Base-by-base conservation (phyloP, 345 rosid species). In the Leavenworthia alabamica region DNA sequence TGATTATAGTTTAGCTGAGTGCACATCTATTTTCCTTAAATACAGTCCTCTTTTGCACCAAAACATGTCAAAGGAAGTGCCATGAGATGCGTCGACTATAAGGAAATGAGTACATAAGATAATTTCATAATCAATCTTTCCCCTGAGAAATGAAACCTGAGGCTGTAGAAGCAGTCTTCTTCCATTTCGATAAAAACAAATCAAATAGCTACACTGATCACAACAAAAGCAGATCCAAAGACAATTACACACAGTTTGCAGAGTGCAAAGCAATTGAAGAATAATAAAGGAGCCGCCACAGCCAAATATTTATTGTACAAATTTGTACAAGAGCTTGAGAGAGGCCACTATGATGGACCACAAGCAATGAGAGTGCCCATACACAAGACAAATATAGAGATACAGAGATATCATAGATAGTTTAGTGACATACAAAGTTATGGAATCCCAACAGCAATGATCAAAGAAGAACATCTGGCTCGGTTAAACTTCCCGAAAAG, bases 401-500 rank as follows among this genome's bases (percentile, higher is more conserved):
- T 11, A 49, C 32, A 51, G n/a, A 39, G 15, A 50, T 67, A 64
- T 59, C 32, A 37, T 12, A 39, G 26, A 36, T 47, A 22, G 43
- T 35, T 56, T 26, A 43, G 55, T 11, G n/a, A n/a, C n/a, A n/a
- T n/a, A n/a, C 47, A 43, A 32, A 51, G 46, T 46, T 19, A 36
- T 19, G 2, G 14, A 5, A 42, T 37, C 53, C 49, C 56, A 45
- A 40, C 39, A 28, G 37, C 53, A 55, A 49, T 11, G 60, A 59
- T 80, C 70, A 85, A 35, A 79, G 43, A 28, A 80, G 67, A 58
- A 83, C 77, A 65, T 83, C 89, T 13, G 88, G 83, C 73, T 86
- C 91, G 13, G 56, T 64, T 66, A 89, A 77, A 70, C 89, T 74
- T 54, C 93, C 91, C 0, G 64, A 45, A 62, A 81, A 93, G 73